Base-by-base conservation (phyloP, 192 early-diverging fungal genomes). In the Rhizophagus clarus region DNA sequence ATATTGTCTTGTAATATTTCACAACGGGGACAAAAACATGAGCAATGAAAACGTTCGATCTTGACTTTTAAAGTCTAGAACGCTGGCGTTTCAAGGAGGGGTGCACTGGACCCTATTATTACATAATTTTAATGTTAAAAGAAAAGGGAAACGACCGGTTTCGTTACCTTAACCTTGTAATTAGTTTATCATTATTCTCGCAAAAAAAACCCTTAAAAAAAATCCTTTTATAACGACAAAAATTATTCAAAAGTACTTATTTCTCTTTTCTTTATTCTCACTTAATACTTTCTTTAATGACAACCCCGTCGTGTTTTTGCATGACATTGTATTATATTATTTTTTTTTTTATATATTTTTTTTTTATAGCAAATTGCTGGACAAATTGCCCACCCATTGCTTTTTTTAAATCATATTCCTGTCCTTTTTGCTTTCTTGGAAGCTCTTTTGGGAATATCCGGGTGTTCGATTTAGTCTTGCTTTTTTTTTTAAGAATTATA, bases 1-100 rank as follows among this genome's bases (percentile, higher is more conserved):
- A 79, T 79, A 79, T 79, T 79, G 64, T 79, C 74, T 34, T 62
- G 49, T 47, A 68, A 79, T 40, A 64, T 79, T 79, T 79, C 42
- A 51, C 77, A 79, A 79, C 77, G 77, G 77, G 77, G 64, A 69
- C 62, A 64, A 69, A 24, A 61, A 17, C 24, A 29, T 28, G 28
- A 42, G 28, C 47, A 22, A 49, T 42, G 6, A 34, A 34, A 37
- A 69, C 71, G 71, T 73, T 73, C n/a, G 31, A 47, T 42, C 37
- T 73, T 45, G 17, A 6, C 34, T 28, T 42, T 37, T 45, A 40
- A 51, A 37, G 11, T 73, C 24, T 26, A 49, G 42, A 49, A 40
- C 26, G 42, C 37, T 73, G 42, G 47, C 71, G 24, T 49, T 69
- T 69, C 17, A 17, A 17, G 20, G 24, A n/a, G 64, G n/a, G 64